Evolutionary conservation across 2,329 filamentous ascomycete species (phyloP).

Genomic region (Paecilomyces dactylethromorphus): DNA sequence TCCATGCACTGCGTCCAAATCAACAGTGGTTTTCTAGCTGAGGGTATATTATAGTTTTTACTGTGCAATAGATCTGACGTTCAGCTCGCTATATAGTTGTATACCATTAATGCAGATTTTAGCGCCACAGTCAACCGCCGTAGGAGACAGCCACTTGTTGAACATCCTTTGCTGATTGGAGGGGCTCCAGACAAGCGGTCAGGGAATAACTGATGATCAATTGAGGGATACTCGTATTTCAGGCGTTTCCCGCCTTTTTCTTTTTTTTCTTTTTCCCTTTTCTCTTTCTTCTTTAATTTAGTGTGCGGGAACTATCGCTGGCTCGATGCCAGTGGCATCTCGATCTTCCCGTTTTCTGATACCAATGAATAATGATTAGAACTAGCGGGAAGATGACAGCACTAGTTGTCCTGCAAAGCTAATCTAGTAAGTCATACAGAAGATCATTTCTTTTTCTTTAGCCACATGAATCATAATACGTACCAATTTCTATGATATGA

Average conservation of each 20-base stretch:
- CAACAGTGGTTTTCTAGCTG: too few relatives aligned
- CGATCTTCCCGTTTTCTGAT: neutral
- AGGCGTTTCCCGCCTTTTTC: too few relatives aligned
- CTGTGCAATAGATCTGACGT: too few relatives aligned
- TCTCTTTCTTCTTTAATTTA: neutral
- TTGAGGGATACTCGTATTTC: neutral
- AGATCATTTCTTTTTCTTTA: neutral
- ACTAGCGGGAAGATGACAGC: neutral
- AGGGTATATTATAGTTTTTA: too few relatives aligned
- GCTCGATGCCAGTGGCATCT: neutral
- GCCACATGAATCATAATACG: neutral
- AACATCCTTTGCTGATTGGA: neutral
- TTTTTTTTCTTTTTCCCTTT: neutral
- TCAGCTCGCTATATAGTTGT: too few relatives aligned
- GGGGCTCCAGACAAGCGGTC: neutral
- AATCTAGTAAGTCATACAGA: neutral
- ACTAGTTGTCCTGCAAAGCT: neutral
- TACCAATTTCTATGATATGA: neutral
- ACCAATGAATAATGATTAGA: neutral
- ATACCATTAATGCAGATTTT: too few relatives aligned
- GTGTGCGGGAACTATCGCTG: neutral
- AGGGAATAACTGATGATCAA: neutral
- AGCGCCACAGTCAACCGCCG: neutral
- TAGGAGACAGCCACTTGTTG: neutral
- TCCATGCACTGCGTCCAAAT: too few relatives aligned